These are phyloP conservation scores for Colletotrichum limetticola DNA, from an alignment of 2,329 filamentous ascomycete genomes.

Conservation along the genomic window DNA sequence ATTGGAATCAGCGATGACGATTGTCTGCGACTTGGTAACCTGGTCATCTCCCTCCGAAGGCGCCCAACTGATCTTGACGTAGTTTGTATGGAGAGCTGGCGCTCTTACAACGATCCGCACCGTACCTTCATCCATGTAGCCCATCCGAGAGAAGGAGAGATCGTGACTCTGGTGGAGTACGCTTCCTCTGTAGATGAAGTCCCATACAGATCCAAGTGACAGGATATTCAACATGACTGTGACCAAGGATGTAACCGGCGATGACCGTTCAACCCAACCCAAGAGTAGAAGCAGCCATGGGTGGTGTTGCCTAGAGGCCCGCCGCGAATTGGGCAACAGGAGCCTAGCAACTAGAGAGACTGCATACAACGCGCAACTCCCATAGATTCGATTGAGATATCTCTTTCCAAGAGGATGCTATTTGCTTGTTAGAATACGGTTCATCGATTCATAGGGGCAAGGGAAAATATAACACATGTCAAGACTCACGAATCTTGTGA, in stretches of 20 bases:
- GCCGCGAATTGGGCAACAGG: neutral
- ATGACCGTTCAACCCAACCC: constrained; percentile 6
- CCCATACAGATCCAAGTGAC: constrained; percentile 41
- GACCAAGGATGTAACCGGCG: neutral
- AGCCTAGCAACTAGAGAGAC: neutral
- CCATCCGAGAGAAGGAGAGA: constrained; percentile 70
- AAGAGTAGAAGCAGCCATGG: neutral
- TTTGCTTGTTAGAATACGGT: neutral
- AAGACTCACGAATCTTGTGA: constrained; percentile 20
- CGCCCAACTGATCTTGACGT: constrained; percentile 41
- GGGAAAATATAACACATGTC: neutral
- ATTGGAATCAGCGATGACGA: constrained; percentile 65
- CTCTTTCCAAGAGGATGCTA: constrained; percentile 23
- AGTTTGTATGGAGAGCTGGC: constrained; percentile 52
- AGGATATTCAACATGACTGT: neutral
- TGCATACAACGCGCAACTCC: neutral
- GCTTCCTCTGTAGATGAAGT: constrained; percentile 67
- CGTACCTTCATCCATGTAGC: constrained; percentile 70
- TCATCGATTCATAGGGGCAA: no score
- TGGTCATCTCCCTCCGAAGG: constrained; percentile 37
- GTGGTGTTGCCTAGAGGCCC: neutral
- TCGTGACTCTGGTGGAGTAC: constrained; percentile 66
- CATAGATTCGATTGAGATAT: constrained; percentile 22
- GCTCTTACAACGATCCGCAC: constrained; percentile 73
- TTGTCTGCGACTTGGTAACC: constrained; percentile 37